Base-by-base conservation (phyloP, 1,284 basidiomycete genomes). In the Trametes versicolor region DNA sequence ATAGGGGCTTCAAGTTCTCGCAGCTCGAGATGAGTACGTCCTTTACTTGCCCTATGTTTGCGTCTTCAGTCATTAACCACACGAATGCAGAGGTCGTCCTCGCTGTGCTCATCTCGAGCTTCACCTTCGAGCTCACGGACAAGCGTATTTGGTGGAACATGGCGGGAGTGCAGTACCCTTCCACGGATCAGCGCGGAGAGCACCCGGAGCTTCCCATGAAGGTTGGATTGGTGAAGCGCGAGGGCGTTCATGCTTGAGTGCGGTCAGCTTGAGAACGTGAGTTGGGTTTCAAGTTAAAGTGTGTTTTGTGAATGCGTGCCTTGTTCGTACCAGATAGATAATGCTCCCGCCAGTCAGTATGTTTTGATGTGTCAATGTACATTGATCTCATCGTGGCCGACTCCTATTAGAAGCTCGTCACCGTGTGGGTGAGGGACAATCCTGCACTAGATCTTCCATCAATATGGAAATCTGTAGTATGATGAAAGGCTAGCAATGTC, bases 101-200 rank as follows among this genome's bases (percentile, higher is more conserved):
- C 5, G 29, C 63, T 15, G 51, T 50, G 15, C 48, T 67, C n/a
- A 32, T 67, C 10, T 54, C 62, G 13, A 54, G 36, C 0, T 67
- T 67, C 60, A 55, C 9, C 8, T 67, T 67, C 62, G 65, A 66
- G 43, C 55, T 66, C n/a, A 41, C 60, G 19, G 62, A 72, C 32
- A 69, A 68, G 60, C 62, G 55, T 12, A 69, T 73, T 21, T 53
- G 51, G 19, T 73, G 72, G 72, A 73, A 73, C 63, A 54, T 68
- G 41, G 66, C 70, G 1, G 60, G 60, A 2, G 53, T 70, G 4
- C 32, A 61, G 53, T 73, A 72, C 50, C 70, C 72, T 7, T 67
- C 67, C 3, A 62, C 67, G 13, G 67, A 47, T 8, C 9, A 21
- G n/a, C 15, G 39, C 2, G 57, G 43, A 1, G 41, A 51, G 8